These are phyloP conservation scores for Plectosphaerella plurivora DNA, from an alignment of 2,329 filamentous ascomycete species.

Conservation along the genomic window DNA sequence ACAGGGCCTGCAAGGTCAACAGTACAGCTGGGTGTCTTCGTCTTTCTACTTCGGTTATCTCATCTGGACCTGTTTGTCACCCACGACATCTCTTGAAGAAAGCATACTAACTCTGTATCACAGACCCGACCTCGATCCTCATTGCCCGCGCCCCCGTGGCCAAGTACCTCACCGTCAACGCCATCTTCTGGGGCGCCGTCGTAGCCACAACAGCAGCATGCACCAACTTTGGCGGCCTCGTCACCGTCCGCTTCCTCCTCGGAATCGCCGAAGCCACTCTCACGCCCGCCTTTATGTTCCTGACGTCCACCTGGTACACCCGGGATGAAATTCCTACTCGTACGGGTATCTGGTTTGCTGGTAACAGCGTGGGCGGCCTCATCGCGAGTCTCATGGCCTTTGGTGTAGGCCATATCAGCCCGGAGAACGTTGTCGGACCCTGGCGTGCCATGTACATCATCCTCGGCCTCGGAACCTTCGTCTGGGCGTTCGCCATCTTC, in stretches of 20 bases:
- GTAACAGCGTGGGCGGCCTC: conserved; percentile 44
- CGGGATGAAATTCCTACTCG: conserved; percentile 50
- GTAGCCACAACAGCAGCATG: conserved; percentile 41
- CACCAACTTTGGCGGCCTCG: conserved; percentile 41
- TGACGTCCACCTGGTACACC: conserved; percentile 53
- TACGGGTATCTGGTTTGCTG: conserved; percentile 52
- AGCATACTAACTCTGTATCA: no score
- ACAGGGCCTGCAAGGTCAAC: conserved; percentile 49
- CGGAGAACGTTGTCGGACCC: conserved; percentile 33
- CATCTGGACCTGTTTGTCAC: conserved; percentile 30
- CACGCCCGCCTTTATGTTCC: conserved; percentile 50
- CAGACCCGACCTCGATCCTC: conserved; percentile 40
- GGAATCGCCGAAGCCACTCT: conserved; percentile 52
- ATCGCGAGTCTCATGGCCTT: conserved; percentile 48
- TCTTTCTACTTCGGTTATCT: conserved; percentile 39
- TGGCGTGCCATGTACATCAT: conserved; percentile 58
- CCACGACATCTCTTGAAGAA: no score
- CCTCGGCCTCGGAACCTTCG: conserved; percentile 44
- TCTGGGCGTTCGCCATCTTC: conserved; percentile 45
- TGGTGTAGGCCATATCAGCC: conserved; percentile 48
- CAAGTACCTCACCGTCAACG: conserved; percentile 41
- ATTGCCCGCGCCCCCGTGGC: conserved; percentile 41
- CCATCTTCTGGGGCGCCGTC: conserved; percentile 44
- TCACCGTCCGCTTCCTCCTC: conserved; percentile 47
- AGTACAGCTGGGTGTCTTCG: conserved; percentile 44